Evolutionary conservation across 163 green algal genomes (phyloP).

Genomic region (Coccomyxa subellipsoidea): DNA sequence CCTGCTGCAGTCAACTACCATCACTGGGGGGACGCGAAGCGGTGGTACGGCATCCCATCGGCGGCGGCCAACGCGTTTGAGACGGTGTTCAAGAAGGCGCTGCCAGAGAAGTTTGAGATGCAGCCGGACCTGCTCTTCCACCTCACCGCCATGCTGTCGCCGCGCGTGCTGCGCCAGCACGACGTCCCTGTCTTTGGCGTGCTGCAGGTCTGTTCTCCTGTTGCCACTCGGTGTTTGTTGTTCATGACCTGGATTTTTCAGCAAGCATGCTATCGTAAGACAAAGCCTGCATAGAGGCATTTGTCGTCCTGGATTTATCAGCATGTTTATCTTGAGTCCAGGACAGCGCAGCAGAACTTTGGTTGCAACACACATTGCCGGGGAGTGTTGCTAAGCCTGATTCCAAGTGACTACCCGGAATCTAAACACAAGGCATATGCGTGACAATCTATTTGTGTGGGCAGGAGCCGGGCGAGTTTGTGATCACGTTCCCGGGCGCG

Average conservation of each 20-base stretch:
- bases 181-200: slow-evolving; percentile 53
- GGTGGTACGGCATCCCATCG: slow-evolving; percentile 68
- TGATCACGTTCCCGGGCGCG: slow-evolving; percentile 80
- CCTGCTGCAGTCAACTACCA: slow-evolving; percentile 29
- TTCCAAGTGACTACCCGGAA: too few relatives aligned
- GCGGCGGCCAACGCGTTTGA: slow-evolving; percentile 57
- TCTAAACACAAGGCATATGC: too few relatives aligned
- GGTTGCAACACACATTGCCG: too few relatives aligned
- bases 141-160: slow-evolving; percentile 60
- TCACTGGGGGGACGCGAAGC: slow-evolving; percentile 78
- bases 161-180: slow-evolving; percentile 44
- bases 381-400: too few relatives aligned
- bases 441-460: slow-evolving; percentile 19
- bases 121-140: slow-evolving; percentile 73
- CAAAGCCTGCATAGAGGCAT: too few relatives aligned
- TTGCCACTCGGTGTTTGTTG: slow-evolving; percentile 21
- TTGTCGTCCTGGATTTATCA: too few relatives aligned
- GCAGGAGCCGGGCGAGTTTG: slow-evolving; percentile 76
- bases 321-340: too few relatives aligned
- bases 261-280: too few relatives aligned
- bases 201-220: slow-evolving; percentile 9
- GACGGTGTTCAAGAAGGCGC: slow-evolving; percentile 45
- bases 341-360: too few relatives aligned
- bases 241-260: too few relatives aligned
- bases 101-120: slow-evolving; percentile 61